phyloP scores from a whole-genome alignment of 2,329 filamentous ascomycete species.

The Canariomyces notabilis region DNA sequence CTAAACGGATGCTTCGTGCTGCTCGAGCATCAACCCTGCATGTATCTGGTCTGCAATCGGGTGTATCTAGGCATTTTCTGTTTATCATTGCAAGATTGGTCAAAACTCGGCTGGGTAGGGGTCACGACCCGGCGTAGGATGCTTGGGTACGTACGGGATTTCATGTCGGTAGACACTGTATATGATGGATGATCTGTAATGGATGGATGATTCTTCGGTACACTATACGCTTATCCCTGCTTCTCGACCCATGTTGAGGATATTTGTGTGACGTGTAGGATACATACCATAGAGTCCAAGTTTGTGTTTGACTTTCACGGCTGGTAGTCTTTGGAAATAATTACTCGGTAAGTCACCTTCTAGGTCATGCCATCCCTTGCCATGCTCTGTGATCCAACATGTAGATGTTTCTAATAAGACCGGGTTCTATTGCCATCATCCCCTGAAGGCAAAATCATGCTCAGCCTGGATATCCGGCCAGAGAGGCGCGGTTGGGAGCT shows the following conservation, averaged over 20 bases:
- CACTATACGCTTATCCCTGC: background rate
- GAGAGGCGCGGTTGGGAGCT: too few species aligned
- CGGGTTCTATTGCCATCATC: too few species aligned
- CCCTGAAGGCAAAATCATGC: too few species aligned
- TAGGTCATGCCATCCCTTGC: too few species aligned
- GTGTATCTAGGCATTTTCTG: slow-evolving; percentile 14
- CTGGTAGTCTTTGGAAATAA: too few species aligned
- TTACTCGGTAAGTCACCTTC: too few species aligned
- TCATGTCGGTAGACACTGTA: slow-evolving; percentile 21
- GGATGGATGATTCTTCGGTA: slow-evolving; percentile 23
- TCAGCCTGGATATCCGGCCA: too few species aligned
- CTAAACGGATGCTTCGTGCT: slow-evolving; percentile 38
- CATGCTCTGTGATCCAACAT: too few species aligned
- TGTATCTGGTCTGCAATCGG: slow-evolving; percentile 4
- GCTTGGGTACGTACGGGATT: slow-evolving; percentile 1
- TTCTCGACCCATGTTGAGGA: background rate
- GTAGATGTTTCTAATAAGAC: too few species aligned
- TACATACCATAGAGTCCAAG: too few species aligned
- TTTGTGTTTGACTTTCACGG: too few species aligned
- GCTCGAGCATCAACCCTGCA: background rate
- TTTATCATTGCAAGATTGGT: slow-evolving; percentile 22
- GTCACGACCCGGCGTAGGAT: slow-evolving; percentile 11
- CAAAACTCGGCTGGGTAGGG: slow-evolving; percentile 17
- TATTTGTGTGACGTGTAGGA: too few species aligned
- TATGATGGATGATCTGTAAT: slow-evolving; percentile 27